Conservation (phyloP, 2,329 filamentous ascomycete species). For the Graphilbum fragrans region DNA sequence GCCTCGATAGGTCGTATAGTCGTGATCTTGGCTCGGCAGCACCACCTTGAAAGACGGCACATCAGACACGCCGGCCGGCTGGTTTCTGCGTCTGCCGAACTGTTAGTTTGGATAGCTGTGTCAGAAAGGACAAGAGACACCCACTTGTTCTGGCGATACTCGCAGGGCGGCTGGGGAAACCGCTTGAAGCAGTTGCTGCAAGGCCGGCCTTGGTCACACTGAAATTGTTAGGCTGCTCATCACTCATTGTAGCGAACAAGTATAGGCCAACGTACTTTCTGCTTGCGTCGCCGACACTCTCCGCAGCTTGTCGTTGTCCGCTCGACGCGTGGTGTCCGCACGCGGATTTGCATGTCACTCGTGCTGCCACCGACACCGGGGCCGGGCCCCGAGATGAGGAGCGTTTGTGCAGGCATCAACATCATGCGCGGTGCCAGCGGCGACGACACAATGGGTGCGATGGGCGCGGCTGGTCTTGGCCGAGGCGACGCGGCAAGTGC, state of each 20-base stretch:
- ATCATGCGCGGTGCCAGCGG: not conserved
- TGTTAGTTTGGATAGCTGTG: slow-evolving; percentile 1
- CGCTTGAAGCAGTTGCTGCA: slow-evolving; percentile 40
- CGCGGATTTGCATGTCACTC: slow-evolving; percentile 17
- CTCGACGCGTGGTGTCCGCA: slow-evolving; percentile 13
- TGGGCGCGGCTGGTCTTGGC: not conserved
- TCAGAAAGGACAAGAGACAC: not conserved
- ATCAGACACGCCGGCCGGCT: slow-evolving; percentile 8
- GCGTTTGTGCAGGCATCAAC: not conserved
- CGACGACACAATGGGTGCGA: too few species aligned
- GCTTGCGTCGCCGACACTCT: slow-evolving; percentile 35
- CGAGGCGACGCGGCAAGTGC: not conserved
- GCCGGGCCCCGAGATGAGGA: not conserved
- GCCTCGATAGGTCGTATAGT: slow-evolving; percentile 7
- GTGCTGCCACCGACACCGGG: not conserved
- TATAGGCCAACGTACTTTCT: slow-evolving; percentile 23
- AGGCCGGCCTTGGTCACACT: slow-evolving; percentile 43
- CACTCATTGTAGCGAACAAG: not conserved
- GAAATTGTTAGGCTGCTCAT: not conserved
- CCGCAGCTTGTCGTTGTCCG: slow-evolving; percentile 27
- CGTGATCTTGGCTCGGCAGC: slow-evolving; percentile 5
- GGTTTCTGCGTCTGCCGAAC: slow-evolving; percentile 1
- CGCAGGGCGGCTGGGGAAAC: slow-evolving; percentile 37
- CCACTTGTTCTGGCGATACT: slow-evolving; percentile 23
- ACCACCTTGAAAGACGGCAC: slow-evolving; percentile 15